Base-by-base conservation (phyloP, 441 rosid genomes). In the Biscutella laevigata region DNA sequence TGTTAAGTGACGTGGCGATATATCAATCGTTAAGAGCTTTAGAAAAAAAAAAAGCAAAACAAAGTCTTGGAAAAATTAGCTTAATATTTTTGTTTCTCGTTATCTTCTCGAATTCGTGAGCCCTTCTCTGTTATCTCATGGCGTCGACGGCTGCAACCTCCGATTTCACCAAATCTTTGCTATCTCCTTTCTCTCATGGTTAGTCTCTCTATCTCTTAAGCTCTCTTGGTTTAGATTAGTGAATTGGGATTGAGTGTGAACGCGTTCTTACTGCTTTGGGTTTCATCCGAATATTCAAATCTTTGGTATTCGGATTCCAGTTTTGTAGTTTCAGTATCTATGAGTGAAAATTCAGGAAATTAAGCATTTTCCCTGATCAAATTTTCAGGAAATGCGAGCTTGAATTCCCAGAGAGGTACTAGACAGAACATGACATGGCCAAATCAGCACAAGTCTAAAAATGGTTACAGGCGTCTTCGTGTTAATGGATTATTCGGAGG, bases 401-500 rank as follows among this genome's bases (percentile, higher is more conserved):
- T 67, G 56, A 75, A 53, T 47, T 49, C 69, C 27, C 72, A 71
- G 68, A 42, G 62, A 48, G 57, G 48, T 41, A 57, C 71, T 27
- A 74, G 64, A n/a, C n/a, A n/a, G n/a, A n/a, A n/a, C 75, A 63
- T 54, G n/a, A 32, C 29, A 20, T 64, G 46, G 53, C 45, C 10
- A 4, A 35, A 26, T 26, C 64, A 49, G 28, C 9, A 68, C 11
- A 78, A 61, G 22, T 29, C 62, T 27, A 59, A 43, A 42, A 50
- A 9, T 19, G 29, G 57, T 29, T 48, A 40, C 45, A 74, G 61
- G 69, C 41, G 82, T 57, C 66, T 82, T 40, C 69, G 72, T 25
- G 78, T 82, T 9, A 52, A 67, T 71, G 75, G 78, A 34, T 65
- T 85, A 5, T 85, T 85, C 64, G 96, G 96, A 55, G 96, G 94